Evolutionary conservation across 257 asterid genomes (phyloP).

Genomic region (Misopates orontium): DNA sequence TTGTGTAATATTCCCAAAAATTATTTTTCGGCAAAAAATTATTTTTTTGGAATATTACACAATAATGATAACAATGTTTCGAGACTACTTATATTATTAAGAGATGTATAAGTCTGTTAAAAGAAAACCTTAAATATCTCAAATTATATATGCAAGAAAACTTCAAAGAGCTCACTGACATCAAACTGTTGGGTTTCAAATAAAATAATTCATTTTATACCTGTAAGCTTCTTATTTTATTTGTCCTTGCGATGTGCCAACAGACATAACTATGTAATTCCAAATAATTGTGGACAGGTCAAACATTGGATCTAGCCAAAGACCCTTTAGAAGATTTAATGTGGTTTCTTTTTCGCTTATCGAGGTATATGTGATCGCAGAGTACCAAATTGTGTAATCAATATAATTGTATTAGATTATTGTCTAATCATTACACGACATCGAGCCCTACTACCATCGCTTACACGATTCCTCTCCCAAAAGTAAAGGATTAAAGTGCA

Average conservation of each 20-base stretch:
- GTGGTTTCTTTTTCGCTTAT: slow-evolving; percentile 12
- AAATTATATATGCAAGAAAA: too few species aligned
- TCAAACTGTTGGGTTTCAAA: not conserved
- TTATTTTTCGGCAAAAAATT: too few species aligned
- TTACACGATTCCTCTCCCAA: slow-evolving; percentile 17
- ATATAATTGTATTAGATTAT: slow-evolving; percentile 2
- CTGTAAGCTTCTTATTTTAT: not conserved
- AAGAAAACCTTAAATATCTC: too few species aligned
- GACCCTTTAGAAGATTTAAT: slow-evolving; percentile 15
- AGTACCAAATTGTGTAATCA: not conserved
- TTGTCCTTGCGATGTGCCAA: not conserved
- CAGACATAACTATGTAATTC: not conserved
- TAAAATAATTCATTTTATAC: too few species aligned
- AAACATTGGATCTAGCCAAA: slow-evolving; percentile 21
- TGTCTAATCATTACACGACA: slow-evolving; percentile 36
- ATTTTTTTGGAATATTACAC: too few species aligned
- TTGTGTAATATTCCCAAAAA: too few species aligned
- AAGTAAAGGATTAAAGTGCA: slow-evolving; percentile 33
- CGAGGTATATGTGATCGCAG: slow-evolving; percentile 3
- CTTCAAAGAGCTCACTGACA: not conserved
- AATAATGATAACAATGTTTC: too few species aligned
- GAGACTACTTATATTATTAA: too few species aligned
- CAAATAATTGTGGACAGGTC: not conserved
- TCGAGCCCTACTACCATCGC: slow-evolving; percentile 39
- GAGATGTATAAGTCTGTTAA: too few species aligned